Percentiles rank a stretch among this genome's conserved stretches.
These are phyloP conservation scores for Fusarium anguioides DNA, from an alignment of 2,329 filamentous ascomycete genomes.

Conservation along the genomic window DNA sequence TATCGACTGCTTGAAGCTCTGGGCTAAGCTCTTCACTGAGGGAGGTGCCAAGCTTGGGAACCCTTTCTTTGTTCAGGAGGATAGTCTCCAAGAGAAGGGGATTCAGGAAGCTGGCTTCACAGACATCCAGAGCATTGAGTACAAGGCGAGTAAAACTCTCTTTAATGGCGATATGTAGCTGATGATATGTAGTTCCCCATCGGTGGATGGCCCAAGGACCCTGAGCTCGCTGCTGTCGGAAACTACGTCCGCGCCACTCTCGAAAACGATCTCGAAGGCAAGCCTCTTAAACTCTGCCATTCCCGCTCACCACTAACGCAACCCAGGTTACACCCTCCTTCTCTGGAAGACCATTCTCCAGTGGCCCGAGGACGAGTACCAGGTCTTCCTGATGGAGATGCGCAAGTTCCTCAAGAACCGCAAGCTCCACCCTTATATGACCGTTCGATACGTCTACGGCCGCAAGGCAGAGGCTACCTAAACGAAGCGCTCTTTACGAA, in stretches of 20 bases:
- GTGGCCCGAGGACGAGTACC: slow-evolving; percentile 39
- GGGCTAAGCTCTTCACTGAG: slow-evolving; percentile 26
- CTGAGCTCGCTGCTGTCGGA: slow-evolving; percentile 29
- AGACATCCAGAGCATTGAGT: slow-evolving; percentile 32
- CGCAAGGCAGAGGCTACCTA: slow-evolving; percentile 23
- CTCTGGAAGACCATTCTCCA: slow-evolving; percentile 36
- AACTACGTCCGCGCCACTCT: slow-evolving; percentile 36
- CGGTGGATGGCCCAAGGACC: slow-evolving; percentile 35
- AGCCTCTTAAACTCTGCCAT: accelerated
- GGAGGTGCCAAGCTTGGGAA: slow-evolving; percentile 27
- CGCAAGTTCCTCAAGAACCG: slow-evolving; percentile 30
- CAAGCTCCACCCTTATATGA: slow-evolving; percentile 35
- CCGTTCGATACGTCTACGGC: slow-evolving; percentile 35
- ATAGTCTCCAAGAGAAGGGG: slow-evolving; percentile 18
- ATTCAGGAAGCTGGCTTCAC: slow-evolving; percentile 36
- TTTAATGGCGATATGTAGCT: not conserved
- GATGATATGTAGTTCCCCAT: slow-evolving; percentile 29
- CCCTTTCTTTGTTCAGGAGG: slow-evolving; percentile 32
- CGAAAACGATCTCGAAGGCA: slow-evolving; percentile 41
- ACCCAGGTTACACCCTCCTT: slow-evolving; percentile 30
- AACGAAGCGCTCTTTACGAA: accelerated
- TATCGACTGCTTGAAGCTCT: slow-evolving; percentile 24
- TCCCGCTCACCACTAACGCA: not conserved
- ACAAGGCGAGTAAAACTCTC: slow-evolving; percentile 11
- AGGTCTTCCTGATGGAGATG: slow-evolving; percentile 34